Base-by-base conservation (phyloP, 148 eudicot species). In the Chenopodium quinoa region DNA sequence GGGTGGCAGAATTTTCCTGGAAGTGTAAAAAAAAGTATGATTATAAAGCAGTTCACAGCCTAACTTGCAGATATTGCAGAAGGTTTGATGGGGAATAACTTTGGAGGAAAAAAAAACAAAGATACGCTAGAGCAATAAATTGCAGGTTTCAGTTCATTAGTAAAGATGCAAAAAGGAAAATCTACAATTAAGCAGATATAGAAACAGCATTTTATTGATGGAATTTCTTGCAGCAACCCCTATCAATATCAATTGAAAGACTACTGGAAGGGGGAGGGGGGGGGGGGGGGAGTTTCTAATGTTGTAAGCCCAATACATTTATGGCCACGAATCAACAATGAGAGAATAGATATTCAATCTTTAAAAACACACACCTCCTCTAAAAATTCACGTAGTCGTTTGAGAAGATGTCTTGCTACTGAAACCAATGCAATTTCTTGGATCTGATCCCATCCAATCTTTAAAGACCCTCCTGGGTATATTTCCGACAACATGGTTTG, bases 401-500 rank as follows among this genome's bases (percentile, higher is more conserved):
- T 97, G 77, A 97, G 95, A 78, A 94, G 87, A 81, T 89, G 99
- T 82, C 87, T 92, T 52, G 91, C 90, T n/a, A 97, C 89, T 82
- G 99, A 92, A 80, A 94, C 90, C 80, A 94, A 90, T 32, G 93
- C 98, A 85, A 90, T 89, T 88, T 97, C 99, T 82, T 79, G 93
- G 78, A 97, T 90, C 88, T 94, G 99, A 83, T 97, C 98, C 95
- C 98, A 97, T 68, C 99, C 99, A 76, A 82, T 82, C 91, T 92
- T 97, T 71, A 97, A 92, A 82, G 97, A 83, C 86, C 87, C 90
- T 52, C 99, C 99, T 69, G 99, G 99, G 85, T 94, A 97, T 76
- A 97, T 97, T 85, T 94, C 99, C 67, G 99, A 94, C 65, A 97
- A 79, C 99, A 94, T 92, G 73, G 87, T 79, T 84, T 97, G 95